Base-by-base conservation (phyloP, 768 basidiomycete species). In the Tulasnella sp. region DNA sequence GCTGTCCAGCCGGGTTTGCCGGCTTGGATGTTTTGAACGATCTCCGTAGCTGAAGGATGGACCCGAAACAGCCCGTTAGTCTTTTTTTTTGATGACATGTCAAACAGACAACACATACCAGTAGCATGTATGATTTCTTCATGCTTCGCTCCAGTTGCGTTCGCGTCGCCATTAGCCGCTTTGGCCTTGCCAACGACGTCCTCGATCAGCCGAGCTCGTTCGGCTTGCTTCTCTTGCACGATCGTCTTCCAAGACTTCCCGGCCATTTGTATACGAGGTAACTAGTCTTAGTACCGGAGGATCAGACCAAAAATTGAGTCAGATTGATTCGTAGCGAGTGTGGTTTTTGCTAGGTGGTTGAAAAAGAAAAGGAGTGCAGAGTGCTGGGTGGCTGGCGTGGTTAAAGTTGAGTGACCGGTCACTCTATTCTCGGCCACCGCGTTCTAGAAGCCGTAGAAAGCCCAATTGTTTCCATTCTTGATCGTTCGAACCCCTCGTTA, bases 1-100 rank as follows among this genome's bases (percentile, higher is more conserved):
- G 82, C 85, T 9, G 84, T 82, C 85, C 85, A 85, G n/a, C 83
- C 83, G 0, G 77, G 46, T 38, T 82, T 73, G 31, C 80, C 46
- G 18, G n/a, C 74, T 74, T 81, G 80, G 24, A 85, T 80, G 46
- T 82, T 78, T n/a, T 75, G 18, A 2, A 84, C 84, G 38, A 84
- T 84, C 52, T 82, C 58, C 9, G 77, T 31, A 4, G 78, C 80
- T 80, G 42, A 19, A 27, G 14, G 7, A 68, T n/a, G 38, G 24
- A 77, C 19, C 24, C 38, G 38, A n/a, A 36, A 6, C 38, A 18
- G 31, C 58, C 2, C n/a, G 21, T 24, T 4, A 34, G 58, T 16
- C 27, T 18, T 34, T 34, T 18, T 4, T 34, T 18, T 31, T 10
- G 27, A 34, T 8, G 31, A 0, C 5, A 18, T 2, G 3, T 16